Base-by-base conservation (phyloP, 768 basidiomycete genomes). In the Gymnopilus dilepis region DNA sequence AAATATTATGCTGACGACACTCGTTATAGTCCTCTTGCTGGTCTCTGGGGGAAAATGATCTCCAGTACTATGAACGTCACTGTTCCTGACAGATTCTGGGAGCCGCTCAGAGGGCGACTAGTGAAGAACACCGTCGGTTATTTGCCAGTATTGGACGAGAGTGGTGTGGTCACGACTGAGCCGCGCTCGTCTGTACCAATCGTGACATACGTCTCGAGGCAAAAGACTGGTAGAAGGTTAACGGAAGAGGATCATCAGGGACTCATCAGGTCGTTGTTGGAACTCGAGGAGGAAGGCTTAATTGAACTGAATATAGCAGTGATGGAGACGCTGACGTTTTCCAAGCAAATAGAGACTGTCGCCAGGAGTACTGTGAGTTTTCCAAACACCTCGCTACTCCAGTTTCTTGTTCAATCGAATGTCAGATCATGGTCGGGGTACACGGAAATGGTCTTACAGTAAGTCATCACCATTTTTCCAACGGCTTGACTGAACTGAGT, bases 381-480 rank as follows among this genome's bases (percentile, higher is more conserved):
- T 17, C 26, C 28, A 30, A 31, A 6, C 6, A 6, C 5, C 31
- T 50, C 28, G 7, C 30, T 40, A 5, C 56, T n/a, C 31, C 15
- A 21, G 34, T 22, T 56, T 42, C 19, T 22, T 52, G 17, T 22
- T n/a, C 37, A 19, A 34, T 53, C 11, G 50, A 62, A 33, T n/a
- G 15, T 22, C 30, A 73, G 70, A 70, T 71, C 48, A 60, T 68
- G 12, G 57, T 71, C 38, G 70, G 69, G 31, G 83, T 86, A 2
- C 85, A 86, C 64, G 87, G 87, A 24, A 87, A 87, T 67, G 87
- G 87, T 19, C 73, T 91, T 3, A 86, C 88, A 6, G 72, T 73
- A 43, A 61, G 69, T 37, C n/a, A 33, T 15, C 19, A 31, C 13
- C 9, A 30, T 19, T 58, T 38, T 22, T 42, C 13, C 26, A 6